phyloP scores from a whole-genome alignment of 192 early-diverging fungal genomes.

The Linnemannia exigua region DNA sequence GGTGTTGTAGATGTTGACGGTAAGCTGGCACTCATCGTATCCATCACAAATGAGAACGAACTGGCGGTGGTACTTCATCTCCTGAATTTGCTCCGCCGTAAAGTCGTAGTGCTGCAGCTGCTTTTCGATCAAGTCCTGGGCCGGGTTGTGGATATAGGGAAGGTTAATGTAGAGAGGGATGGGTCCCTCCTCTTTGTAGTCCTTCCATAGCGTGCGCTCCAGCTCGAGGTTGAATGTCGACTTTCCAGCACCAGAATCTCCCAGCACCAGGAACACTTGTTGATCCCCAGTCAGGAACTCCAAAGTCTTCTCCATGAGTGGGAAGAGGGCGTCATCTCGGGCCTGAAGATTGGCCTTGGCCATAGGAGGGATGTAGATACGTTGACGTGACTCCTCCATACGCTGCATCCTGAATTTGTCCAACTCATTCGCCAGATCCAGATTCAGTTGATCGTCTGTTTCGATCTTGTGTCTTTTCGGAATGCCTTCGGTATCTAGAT shows the following conservation, averaged over 20 bases:
- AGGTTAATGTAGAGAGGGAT: not conserved
- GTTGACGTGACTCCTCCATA: not conserved
- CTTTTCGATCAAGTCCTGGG: not conserved
- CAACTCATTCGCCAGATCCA: not conserved
- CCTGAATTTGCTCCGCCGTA: not conserved
- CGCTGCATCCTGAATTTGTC: not conserved
- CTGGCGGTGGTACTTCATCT: not conserved
- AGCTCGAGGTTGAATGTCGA: not conserved
- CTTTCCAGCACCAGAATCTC: not conserved
- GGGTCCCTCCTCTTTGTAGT: not conserved
- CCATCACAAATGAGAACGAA: constrained; percentile 6
- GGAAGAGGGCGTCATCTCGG: not conserved
- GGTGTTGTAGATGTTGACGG: not conserved
- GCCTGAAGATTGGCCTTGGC: not conserved
- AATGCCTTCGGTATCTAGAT: not conserved
- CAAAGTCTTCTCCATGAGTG: not conserved
- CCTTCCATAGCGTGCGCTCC: not conserved
- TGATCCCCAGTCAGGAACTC: not conserved
- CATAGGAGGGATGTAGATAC: not conserved
- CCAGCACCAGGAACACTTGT: not conserved
- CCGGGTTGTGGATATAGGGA: not conserved
- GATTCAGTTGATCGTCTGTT: too few species aligned
- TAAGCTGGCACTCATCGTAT: not conserved
- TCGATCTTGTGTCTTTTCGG: not conserved
- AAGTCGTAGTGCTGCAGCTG: not conserved